phyloP scores from a whole-genome alignment of 2,329 filamentous ascomycete genomes.

The Alternaria rosae region DNA sequence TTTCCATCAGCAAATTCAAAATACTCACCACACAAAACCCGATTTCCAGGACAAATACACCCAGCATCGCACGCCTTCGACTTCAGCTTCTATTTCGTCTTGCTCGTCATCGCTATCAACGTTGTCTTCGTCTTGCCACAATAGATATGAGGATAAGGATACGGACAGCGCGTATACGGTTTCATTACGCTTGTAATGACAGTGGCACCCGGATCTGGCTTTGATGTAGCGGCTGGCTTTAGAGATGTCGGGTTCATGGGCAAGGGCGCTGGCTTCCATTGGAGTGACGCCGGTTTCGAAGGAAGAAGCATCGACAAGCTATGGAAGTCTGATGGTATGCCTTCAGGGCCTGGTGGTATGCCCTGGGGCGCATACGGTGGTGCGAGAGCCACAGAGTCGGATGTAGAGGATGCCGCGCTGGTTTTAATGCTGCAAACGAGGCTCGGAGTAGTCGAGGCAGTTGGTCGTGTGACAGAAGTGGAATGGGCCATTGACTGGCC shows the following conservation, averaged over 20 bases:
- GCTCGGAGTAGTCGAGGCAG: neutral
- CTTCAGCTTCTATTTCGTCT: neutral
- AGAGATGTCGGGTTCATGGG: neutral
- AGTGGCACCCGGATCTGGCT: neutral
- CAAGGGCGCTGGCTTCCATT: neutral
- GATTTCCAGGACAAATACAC: neutral
- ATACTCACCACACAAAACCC: no score
- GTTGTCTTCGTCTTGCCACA: constrained; percentile 29
- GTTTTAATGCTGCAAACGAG: neutral
- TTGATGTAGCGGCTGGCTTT: neutral
- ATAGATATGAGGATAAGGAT: constrained; percentile 35
- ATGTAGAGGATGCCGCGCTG: neutral
- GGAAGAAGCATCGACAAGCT: neutral
- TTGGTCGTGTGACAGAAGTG: neutral
- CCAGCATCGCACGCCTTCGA: neutral
- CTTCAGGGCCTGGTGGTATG: neutral
- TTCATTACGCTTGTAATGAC: constrained; percentile 15
- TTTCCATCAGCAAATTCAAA: no score
- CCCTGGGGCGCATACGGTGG: neutral
- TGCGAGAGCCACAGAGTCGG: neutral
- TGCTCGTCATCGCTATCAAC: neutral
- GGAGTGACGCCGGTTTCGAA: neutral
- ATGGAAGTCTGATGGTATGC: neutral
- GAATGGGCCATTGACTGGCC: neutral
- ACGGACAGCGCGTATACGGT: constrained; percentile 36